Conservation (phyloP, 495 filamentous ascomycete genomes). For the Astrothelium subdiscretum region DNA sequence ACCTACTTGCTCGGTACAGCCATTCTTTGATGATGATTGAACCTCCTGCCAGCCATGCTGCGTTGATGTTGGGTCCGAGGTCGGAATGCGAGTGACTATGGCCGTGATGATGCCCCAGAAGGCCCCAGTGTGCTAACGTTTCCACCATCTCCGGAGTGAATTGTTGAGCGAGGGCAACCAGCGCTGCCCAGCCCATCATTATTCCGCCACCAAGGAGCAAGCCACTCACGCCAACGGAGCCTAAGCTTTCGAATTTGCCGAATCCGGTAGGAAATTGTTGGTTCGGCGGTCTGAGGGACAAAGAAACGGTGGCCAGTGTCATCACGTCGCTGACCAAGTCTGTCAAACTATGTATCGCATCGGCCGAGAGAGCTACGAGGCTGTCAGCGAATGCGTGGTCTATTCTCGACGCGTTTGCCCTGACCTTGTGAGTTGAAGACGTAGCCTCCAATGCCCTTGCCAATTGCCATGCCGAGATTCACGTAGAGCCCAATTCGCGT, state of each 20-base stretch:
- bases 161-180: slow-evolving; percentile 63
- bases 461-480: slow-evolving; percentile 87
- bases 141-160: slow-evolving; percentile 64
- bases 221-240: slow-evolving; percentile 81
- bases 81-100: slow-evolving; percentile 54
- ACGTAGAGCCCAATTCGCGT: slow-evolving; percentile 85
- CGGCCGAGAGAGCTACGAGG: slow-evolving; percentile 61
- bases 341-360: slow-evolving; percentile 88
- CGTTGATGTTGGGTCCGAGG: slow-evolving; percentile 71
- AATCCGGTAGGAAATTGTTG: slow-evolving; percentile 78
- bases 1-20: slow-evolving; percentile 90
- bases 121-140: slow-evolving; percentile 46
- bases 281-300: slow-evolving; percentile 74
- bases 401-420: background rate
- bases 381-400: background rate
- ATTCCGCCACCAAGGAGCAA: slow-evolving; percentile 78
- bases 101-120: slow-evolving; percentile 48
- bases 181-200: slow-evolving; percentile 76
- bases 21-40: slow-evolving; percentile 91
- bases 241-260: slow-evolving; percentile 94
- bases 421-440: slow-evolving; percentile 73
- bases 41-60: slow-evolving; percentile 88
- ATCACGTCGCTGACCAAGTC: slow-evolving; percentile 91
- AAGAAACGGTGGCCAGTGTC: slow-evolving; percentile 84
- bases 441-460: slow-evolving; percentile 85